A percentile compares a stretch with the other conserved stretches of the same genome.
Conservation (phyloP, 78 protist genomes). For the Speleostelium caveatum region DNA sequence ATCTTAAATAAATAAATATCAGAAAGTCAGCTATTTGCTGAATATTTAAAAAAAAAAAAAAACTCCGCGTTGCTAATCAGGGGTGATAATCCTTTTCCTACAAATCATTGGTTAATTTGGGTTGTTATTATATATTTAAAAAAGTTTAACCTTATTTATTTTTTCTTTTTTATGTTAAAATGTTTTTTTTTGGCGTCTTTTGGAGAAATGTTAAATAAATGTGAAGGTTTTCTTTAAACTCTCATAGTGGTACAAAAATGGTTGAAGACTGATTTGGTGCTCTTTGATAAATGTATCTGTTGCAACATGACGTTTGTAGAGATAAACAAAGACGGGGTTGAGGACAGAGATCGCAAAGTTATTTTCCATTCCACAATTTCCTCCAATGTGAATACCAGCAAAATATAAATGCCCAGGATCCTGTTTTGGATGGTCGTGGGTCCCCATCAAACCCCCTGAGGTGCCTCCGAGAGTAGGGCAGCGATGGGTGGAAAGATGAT, state of each 20-base stretch:
- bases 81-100: too few species aligned
- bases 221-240: background rate
- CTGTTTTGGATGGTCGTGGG: too few species aligned
- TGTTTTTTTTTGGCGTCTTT: too few species aligned
- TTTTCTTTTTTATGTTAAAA: too few species aligned
- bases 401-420: background rate
- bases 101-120: too few species aligned
- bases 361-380: background rate
- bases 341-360: background rate
- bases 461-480: background rate
- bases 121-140: too few species aligned
- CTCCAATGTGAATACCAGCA: background rate
- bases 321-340: background rate
- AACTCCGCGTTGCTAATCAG: too few species aligned
- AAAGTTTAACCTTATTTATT: too few species aligned
- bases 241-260: background rate
- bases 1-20: too few species aligned
- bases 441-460: background rate
- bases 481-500: background rate
- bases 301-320: background rate
- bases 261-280: background rate
- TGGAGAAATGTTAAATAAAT: too few species aligned
- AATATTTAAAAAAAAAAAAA: too few species aligned
- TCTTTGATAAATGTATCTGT: background rate
- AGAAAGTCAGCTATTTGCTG: too few species aligned